Evolutionary conservation across 2,329 filamentous ascomycete species (phyloP), one percentile per base, ranked within the genome.

Genomic region (Apiospora hydei): DNA sequence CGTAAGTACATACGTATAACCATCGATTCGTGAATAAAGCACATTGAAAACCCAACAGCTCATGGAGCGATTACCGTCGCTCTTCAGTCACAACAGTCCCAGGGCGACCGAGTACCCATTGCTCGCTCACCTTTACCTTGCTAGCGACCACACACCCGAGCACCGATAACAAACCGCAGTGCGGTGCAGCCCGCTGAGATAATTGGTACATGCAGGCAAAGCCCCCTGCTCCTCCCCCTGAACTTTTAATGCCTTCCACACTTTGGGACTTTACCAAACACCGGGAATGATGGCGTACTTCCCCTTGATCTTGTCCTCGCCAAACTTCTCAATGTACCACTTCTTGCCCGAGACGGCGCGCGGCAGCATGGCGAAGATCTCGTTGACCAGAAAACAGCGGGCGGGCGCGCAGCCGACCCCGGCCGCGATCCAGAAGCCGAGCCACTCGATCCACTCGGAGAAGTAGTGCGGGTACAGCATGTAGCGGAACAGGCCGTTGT

Each of bases 381-480:
- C 95, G 80, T 98, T 98, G 67, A 97, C 75, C 64, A 98, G 78
- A 80, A 98, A 98, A 69, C 88, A 89, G 78, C 95, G 86, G 34
- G 94, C 96, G 0, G 96, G 96, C 67, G 90, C 84, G 79, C 92
- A 94, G 5, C 84, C 82, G 83, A 86, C 88, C 0, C 91, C 91
- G 71, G 91, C 88, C 76, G 93, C 88, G 81, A 98, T 88, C 86
- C 92, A 95, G 81, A 95, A 99, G 0, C 96, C 96, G 4, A 88
- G 82, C 96, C 96, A 99, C 86, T 99, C 96, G 70, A 98, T 81
- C 96, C 96, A 99, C 84, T 99, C 96, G 80, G 92, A 93, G n/a
- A 97, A 86, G 82, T 98, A 99, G 81, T 99, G 96, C 76, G 96
- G 95, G 82, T 92, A 98, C 72, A 98, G 87, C 79, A 98, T 89